Conservation (phyloP, 176 grass and related monocot species). For the Phoenix dactylifera region DNA sequence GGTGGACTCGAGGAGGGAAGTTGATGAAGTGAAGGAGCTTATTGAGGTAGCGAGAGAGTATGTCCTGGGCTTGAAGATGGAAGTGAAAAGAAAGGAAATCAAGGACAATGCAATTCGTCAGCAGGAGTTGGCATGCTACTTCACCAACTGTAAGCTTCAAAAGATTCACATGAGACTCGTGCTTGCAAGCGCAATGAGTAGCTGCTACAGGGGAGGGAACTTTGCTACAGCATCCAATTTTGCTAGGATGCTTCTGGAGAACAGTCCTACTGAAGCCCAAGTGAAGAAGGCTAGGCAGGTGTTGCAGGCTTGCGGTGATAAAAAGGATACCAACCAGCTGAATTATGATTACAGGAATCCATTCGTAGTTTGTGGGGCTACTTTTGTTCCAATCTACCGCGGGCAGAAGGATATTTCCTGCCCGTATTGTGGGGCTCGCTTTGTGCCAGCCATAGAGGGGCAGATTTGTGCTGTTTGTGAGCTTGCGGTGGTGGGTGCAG, state of each 20-base stretch:
- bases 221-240: slow-evolving; percentile 70
- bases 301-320: slow-evolving; percentile 45
- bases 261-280: slow-evolving; percentile 54
- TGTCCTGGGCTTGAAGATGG: slow-evolving; percentile 80
- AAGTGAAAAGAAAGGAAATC: slow-evolving; percentile 73
- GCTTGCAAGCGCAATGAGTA: slow-evolving; percentile 64
- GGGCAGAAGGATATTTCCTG: slow-evolving; percentile 91
- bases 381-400: slow-evolving; percentile 80
- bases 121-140: slow-evolving; percentile 67
- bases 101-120: slow-evolving; percentile 43
- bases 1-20: slow-evolving; percentile 81
- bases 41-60: slow-evolving; percentile 88
- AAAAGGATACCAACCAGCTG: slow-evolving; percentile 41
- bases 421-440: slow-evolving; percentile 65
- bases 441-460: slow-evolving; percentile 52
- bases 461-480: slow-evolving; percentile 92
- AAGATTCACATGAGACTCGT: slow-evolving; percentile 70
- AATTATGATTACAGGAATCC: slow-evolving; percentile 96
- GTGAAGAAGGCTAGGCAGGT: slow-evolving; percentile 80
- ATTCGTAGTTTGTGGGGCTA: slow-evolving; percentile 83
- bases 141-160: slow-evolving; percentile 86
- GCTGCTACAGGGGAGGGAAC: slow-evolving; percentile 61
- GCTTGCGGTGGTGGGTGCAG: slow-evolving; percentile 55
- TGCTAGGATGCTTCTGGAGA: slow-evolving; percentile 80
- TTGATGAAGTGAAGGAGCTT: slow-evolving; percentile 94